Evolutionary conservation across 192 early-diverging fungal species (phyloP).

Genomic region (Podila minutissima): DNA sequence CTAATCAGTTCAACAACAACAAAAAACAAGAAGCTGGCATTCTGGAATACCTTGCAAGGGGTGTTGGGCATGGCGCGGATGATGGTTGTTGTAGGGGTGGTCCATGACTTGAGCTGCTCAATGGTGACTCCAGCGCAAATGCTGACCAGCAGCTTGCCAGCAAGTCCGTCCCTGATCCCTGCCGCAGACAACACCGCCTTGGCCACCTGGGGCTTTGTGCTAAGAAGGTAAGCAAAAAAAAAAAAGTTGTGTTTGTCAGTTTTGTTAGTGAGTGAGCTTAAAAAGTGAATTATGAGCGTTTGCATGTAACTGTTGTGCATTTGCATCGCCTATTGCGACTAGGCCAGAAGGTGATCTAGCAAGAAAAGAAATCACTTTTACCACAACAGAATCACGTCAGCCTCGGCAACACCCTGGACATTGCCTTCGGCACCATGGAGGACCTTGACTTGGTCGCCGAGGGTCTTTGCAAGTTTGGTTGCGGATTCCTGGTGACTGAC

Average conservation of each 20-base stretch:
- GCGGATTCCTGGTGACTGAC: conserved; percentile 57
- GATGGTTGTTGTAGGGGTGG: conserved; percentile 53
- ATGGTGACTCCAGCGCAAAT: conserved; percentile 64
- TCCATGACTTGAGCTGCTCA: conserved; percentile 56
- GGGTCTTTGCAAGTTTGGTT: conserved; percentile 16
- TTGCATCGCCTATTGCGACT: too few species aligned
- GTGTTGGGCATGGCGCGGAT: conserved; percentile 69
- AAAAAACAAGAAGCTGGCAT: neutral
- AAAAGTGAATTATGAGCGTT: neutral
- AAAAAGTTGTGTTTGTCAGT: conserved; percentile 1
- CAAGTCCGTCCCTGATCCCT: conserved; percentile 54
- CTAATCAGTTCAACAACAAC: neutral
- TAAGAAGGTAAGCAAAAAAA: neutral
- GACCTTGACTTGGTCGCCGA: conserved; percentile 38
- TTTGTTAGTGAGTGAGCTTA: neutral
- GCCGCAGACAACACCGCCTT: conserved; percentile 54
- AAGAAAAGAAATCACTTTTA: conserved; percentile 5
- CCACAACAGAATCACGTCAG: conserved; percentile 60
- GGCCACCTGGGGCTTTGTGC: conserved; percentile 63
- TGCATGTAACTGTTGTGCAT: too few species aligned
- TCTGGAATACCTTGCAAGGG: conserved; percentile 55
- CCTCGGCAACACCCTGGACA: conserved; percentile 49
- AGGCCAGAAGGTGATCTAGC: neutral
- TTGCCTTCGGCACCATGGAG: conserved; percentile 49
- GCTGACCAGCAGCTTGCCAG: conserved; percentile 58